phyloP scores from a whole-genome alignment of 2,329 filamentous ascomycete genomes.

The Neofusicoccum ribis region DNA sequence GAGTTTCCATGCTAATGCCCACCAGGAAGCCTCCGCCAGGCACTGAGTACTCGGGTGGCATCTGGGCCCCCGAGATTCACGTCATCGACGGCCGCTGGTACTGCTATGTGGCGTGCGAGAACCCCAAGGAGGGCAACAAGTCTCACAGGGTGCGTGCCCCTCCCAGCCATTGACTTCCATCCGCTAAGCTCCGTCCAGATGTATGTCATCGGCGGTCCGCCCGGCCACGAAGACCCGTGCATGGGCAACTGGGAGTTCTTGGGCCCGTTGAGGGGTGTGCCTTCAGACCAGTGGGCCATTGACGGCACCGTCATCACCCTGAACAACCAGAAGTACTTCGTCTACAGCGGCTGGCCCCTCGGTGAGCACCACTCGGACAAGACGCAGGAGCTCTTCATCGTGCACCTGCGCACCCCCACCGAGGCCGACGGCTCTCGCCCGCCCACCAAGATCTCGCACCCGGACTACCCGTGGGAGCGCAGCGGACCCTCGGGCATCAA shows the following conservation, averaged over 20 bases:
- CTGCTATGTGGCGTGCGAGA: constrained; percentile 50
- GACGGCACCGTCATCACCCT: constrained; percentile 49
- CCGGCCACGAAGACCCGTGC: constrained; percentile 26
- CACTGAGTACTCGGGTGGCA: constrained; percentile 44
- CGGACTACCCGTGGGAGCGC: constrained; percentile 43
- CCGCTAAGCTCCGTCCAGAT: constrained; percentile 26
- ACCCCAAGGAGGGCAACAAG: constrained; percentile 45
- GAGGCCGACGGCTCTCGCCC: constrained; percentile 31
- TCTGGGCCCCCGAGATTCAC: constrained; percentile 61
- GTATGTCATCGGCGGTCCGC: constrained; percentile 47
- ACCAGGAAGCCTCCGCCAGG: constrained; percentile 44
- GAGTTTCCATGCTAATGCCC: neutral
- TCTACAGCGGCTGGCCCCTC: constrained; percentile 50
- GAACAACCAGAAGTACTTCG: constrained; percentile 40
- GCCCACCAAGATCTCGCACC: constrained; percentile 43
- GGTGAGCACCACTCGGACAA: constrained; percentile 36
- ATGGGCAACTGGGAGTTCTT: constrained; percentile 42
- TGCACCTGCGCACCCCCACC: constrained; percentile 39
- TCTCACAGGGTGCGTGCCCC: constrained; percentile 34
- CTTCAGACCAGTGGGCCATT: constrained; percentile 48
- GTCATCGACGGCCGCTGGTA: constrained; percentile 54
- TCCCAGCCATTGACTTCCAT: neutral
- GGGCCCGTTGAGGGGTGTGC: constrained; percentile 43
- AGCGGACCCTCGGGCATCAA: constrained; percentile 45
- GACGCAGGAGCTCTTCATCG: constrained; percentile 47